Base-by-base conservation (phyloP, 2,329 filamentous ascomycete species). In the Gnomoniopsis sp. region DNA sequence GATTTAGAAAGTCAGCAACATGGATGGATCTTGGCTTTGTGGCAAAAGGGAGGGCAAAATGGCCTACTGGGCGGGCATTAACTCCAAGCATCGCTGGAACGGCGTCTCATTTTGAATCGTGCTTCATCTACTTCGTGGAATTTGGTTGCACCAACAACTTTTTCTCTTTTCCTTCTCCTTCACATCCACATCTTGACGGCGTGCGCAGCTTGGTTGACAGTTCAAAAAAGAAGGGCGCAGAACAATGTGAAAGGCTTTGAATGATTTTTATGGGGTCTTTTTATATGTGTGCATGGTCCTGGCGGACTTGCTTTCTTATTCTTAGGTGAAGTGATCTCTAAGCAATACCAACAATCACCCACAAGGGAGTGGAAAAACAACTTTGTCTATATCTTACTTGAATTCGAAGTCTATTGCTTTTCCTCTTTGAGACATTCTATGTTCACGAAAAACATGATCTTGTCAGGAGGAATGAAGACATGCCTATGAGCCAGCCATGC, bases 91-190 rank as follows among this genome's bases (percentile, higher is more conserved):
- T 62, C 54, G 53, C 57, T 60, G 57, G 46, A 23, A 57, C 50
- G 60, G 57, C 60, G 60, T 60, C 52, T 58, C 53, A 50, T 60
- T 58, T 46, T 22, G 21, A 47, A 23, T 15, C 11, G 21, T 23
- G 19, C n/a, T n/a, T 19, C 38, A 6, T 41, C 12, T 41, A 41
- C 38, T 59, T 49, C 57, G n/a, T 41, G 38, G 14, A 41, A 43
- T 47, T 36, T 23, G 44, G 21, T 23, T 22, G 10, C 11, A 47
- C 19, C 12, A 11, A 14, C n/a, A 12, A 19, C 12, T 41, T 19
- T 46, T 30, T 19, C 49, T 62, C 50, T 51, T 52, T 49, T 57
- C 65, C 57, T 63, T 65, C 22, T 55, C 54, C 52, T 55, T 62
- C 12, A 41, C 17, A 41, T 41, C 14, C 36, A 6, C 36, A 41